Percentiles rank a stretch among this genome's conserved stretches.
Evolutionary conservation across 1,284 basidiomycete species (phyloP).

Genomic region (Rhodotorula sp.): DNA sequence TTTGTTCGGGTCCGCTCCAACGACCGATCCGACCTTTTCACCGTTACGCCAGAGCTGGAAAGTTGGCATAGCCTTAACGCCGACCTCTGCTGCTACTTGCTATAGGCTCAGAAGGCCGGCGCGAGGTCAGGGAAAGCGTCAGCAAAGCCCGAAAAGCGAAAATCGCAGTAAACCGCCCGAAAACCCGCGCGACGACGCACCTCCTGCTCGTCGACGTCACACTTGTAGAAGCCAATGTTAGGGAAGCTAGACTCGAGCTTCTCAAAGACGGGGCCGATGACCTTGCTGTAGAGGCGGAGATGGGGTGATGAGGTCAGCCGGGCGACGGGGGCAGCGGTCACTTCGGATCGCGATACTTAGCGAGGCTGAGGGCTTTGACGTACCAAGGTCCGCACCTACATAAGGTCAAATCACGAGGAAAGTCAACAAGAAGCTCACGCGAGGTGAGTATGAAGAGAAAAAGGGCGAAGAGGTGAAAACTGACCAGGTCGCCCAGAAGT

Average conservation of each 20-base stretch:
- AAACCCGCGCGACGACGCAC: conserved; percentile 58
- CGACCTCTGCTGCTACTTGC: conserved; percentile 62
- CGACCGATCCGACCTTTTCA: conserved; percentile 60
- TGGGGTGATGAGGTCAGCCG: conserved; percentile 13
- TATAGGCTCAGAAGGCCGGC: conserved; percentile 1
- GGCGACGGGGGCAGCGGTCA: too few species aligned
- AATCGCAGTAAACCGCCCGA: too few species aligned
- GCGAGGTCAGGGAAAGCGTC: neutral
- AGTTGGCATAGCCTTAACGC: conserved; percentile 77
- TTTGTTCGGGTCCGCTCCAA: conserved; percentile 62
- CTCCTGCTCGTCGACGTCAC: conserved; percentile 66
- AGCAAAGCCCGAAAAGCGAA: neutral
- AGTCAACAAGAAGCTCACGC: neutral
- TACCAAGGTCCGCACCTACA: conserved; percentile 38
- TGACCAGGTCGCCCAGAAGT: conserved; percentile 66
- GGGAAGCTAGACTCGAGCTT: conserved; percentile 57
- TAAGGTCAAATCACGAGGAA: neutral
- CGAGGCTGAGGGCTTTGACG: too few species aligned
- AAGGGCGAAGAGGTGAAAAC: conserved; percentile 24
- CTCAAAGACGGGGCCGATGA: conserved; percentile 76
- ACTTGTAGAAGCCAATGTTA: conserved; percentile 71
- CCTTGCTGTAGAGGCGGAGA: conserved; percentile 56
- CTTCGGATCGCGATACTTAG: too few species aligned
- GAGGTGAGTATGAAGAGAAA: neutral
- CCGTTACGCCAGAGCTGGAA: conserved; percentile 73